These are phyloP conservation scores for Hymenoscyphus fructigenus DNA, from an alignment of 2,329 filamentous ascomycete genomes.

Conservation along the genomic window DNA sequence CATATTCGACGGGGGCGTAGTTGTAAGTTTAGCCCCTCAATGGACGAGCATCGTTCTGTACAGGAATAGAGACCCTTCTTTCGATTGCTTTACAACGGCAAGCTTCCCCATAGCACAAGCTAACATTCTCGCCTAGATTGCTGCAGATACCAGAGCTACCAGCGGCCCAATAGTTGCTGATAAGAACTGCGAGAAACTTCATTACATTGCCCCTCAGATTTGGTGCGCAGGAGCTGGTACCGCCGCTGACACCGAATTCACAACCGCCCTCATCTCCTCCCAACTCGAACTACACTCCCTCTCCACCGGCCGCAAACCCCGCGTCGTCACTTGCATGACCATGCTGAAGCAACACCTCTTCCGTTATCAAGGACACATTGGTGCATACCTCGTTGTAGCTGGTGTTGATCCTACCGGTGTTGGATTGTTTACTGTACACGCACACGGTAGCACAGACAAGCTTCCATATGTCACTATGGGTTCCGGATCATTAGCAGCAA, in stretches of 20 bases:
- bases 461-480: conserved; percentile 99
- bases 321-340: conserved; percentile 99
- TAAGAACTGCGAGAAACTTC: conserved; percentile 99
- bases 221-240: conserved; percentile 99
- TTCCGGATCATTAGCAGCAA: conserved; percentile 90
- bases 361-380: conserved; percentile 96
- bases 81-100: not conserved
- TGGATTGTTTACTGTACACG: conserved; percentile 96
- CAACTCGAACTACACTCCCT: conserved; percentile 97
- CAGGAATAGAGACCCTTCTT: not conserved
- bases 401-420: conserved; percentile 94
- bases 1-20: conserved; percentile 93
- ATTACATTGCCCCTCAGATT: conserved; percentile 98
- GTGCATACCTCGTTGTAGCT: conserved; percentile 95
- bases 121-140: conserved; percentile 61
- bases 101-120: conserved; percentile 13
- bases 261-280: conserved; percentile 95
- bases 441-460: conserved; percentile 97
- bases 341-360: conserved; percentile 99
- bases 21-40: conserved; percentile 56
- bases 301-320: conserved; percentile 92
- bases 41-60: not conserved
- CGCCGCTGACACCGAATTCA: conserved; percentile 98
- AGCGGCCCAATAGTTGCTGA: conserved; percentile 98
- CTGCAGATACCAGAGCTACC: conserved; percentile 95